Percentiles rank a stretch among this genome's conserved stretches.
These are phyloP conservation scores for Epichloe coenophiala DNA, from an alignment of 2,329 filamentous ascomycete genomes.

Conservation along the genomic window DNA sequence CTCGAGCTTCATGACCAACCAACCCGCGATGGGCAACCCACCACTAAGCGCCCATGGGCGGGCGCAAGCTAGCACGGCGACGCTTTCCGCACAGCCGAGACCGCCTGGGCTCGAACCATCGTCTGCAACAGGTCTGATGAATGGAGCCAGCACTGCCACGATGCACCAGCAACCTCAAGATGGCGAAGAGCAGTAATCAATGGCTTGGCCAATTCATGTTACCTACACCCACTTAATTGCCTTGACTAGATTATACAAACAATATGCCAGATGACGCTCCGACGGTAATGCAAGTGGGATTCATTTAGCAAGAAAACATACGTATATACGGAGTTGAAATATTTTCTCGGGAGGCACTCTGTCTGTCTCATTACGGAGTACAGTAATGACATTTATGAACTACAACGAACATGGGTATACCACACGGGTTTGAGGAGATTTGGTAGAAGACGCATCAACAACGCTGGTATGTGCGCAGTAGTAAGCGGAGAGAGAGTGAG, in stretches of 20 bases:
- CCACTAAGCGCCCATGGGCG: conserved; percentile 10
- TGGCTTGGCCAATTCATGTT: not conserved
- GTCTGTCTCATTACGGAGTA: not conserved
- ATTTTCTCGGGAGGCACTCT: not conserved
- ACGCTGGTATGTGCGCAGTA: not conserved
- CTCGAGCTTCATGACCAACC: conserved; percentile 17
- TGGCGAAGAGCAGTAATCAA: not conserved
- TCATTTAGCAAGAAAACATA: not conserved
- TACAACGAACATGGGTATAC: conserved; percentile 7
- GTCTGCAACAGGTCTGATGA: not conserved
- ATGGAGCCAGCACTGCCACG: conserved; percentile 22
- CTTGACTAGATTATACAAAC: not conserved
- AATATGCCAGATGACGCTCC: not conserved
- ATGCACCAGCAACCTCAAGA: conserved; percentile 16
- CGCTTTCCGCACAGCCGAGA: conserved; percentile 11
- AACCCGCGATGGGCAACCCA: conserved; percentile 9
- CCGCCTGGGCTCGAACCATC: conserved; percentile 8
- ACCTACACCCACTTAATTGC: not conserved
- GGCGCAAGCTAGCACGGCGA: conserved; percentile 19
- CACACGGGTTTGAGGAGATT: conserved; percentile 3
- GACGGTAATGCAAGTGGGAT: not conserved
- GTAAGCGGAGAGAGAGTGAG: not conserved
- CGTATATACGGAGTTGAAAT: not conserved
- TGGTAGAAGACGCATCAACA: not conserved
- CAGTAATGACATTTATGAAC: conserved; percentile 4